phyloP scores from a whole-genome alignment of 192 early-diverging fungal genomes.

The Linnemannia schmuckeri region DNA sequence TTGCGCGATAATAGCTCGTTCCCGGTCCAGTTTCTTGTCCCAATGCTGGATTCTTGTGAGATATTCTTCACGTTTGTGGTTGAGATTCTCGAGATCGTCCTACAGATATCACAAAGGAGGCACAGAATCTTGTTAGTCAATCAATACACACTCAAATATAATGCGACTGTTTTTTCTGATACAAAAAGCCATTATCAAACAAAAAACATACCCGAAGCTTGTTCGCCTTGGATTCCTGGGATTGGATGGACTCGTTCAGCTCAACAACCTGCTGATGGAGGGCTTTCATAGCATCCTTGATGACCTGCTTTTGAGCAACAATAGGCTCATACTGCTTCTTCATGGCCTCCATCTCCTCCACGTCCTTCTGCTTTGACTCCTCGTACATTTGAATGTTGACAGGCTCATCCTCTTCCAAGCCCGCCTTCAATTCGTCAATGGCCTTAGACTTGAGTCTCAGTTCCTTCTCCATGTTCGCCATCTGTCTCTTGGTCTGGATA shows the following conservation, averaged over 20 bases:
- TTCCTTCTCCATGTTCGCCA: slow-evolving; percentile 17
- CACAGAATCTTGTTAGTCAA: neutral
- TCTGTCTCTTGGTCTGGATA: slow-evolving; percentile 8
- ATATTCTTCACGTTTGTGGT: slow-evolving; percentile 12
- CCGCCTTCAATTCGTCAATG: slow-evolving; percentile 16
- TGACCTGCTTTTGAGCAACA: slow-evolving; percentile 51
- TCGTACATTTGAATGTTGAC: slow-evolving; percentile 73
- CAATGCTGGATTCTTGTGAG: slow-evolving; percentile 59
- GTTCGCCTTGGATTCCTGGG: neutral
- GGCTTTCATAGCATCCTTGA: slow-evolving; percentile 47
- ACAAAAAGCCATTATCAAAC: neutral
- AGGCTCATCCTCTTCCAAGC: slow-evolving; percentile 68
- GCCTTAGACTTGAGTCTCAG: slow-evolving; percentile 17
- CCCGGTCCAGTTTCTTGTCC: slow-evolving; percentile 59
- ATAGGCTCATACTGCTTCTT: slow-evolving; percentile 71
- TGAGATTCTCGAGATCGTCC: slow-evolving; percentile 30
- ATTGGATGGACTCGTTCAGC: slow-evolving; percentile 47
- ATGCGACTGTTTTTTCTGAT: neutral
- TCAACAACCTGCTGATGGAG: slow-evolving; percentile 57
- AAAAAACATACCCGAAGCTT: slow-evolving; percentile 38
- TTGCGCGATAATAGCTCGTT: slow-evolving; percentile 42
- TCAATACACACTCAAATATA: neutral
- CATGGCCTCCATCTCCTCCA: slow-evolving; percentile 67
- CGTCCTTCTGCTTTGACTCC: slow-evolving; percentile 61
- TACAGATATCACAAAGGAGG: neutral